Conservation (phyloP, 768 basidiomycete species). For the Psilocybe cyanescens region DNA sequence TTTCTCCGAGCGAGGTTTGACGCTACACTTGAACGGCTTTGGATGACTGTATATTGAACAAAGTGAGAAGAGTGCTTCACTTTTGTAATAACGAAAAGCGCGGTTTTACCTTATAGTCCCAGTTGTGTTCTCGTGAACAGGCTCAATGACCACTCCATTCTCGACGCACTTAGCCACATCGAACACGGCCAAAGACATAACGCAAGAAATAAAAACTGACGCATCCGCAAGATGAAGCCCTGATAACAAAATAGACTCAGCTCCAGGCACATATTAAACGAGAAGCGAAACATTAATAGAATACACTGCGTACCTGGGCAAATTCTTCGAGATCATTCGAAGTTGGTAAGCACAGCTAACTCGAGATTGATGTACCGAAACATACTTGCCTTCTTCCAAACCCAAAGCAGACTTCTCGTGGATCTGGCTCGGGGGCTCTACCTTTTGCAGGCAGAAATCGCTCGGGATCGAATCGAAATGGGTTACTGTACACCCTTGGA, state of each 20-base stretch:
- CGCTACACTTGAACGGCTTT: conserved; percentile 61
- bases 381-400: conserved; percentile 64
- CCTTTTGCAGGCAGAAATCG: conserved; percentile 55
- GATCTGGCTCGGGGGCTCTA: conserved; percentile 53
- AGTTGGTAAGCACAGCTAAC: conserved; percentile 4
- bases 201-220: conserved; percentile 55
- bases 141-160: conserved; percentile 49
- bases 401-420: conserved; percentile 66
- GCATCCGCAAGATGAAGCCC: conserved; percentile 59
- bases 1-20: conserved; percentile 64
- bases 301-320: conserved; percentile 45
- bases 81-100: background rate
- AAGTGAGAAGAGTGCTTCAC: background rate
- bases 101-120: conserved; percentile 63
- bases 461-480: conserved; percentile 60
- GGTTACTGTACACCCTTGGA: conserved; percentile 53
- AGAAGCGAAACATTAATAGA: conserved; percentile 3
- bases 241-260: conserved; percentile 18
- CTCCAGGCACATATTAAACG: background rate
- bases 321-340: conserved; percentile 33
- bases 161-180: conserved; percentile 51
- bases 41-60: conserved; percentile 49
- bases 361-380: conserved; percentile 6
- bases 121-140: conserved; percentile 58
- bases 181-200: conserved; percentile 55